phyloP scores from a whole-genome alignment of 2,329 filamentous ascomycete genomes.

The Sarocladium oryzae region DNA sequence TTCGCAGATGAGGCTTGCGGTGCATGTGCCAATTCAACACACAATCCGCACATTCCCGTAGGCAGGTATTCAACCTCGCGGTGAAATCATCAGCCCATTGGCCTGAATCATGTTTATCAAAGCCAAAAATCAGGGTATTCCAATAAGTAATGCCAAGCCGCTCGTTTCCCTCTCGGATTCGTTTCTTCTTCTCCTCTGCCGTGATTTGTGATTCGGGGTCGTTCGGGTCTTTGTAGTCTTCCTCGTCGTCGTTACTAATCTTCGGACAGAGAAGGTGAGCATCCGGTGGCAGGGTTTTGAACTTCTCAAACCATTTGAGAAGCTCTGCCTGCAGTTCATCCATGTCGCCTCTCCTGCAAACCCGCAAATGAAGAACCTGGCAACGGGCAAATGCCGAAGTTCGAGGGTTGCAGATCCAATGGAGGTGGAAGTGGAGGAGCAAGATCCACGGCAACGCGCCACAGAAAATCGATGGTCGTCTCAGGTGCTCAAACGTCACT shows the following conservation, averaged over 20 bases:
- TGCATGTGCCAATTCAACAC: conserved; percentile 68
- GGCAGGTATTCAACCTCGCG: conserved; percentile 46
- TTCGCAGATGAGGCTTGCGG: conserved; percentile 55
- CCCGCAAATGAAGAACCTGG: too few species aligned
- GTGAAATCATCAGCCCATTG: conserved; percentile 55
- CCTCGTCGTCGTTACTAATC: conserved; percentile 52
- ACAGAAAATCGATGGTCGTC: too few species aligned
- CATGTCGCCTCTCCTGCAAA: conserved; percentile 28
- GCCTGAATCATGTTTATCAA: conserved; percentile 53
- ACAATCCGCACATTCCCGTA: conserved; percentile 63
- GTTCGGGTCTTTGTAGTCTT: conserved; percentile 49
- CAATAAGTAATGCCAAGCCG: conserved; percentile 59
- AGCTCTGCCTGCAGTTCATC: conserved; percentile 33
- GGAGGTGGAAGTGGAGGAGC: too few species aligned
- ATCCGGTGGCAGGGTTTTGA: conserved; percentile 37
- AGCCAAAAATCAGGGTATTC: conserved; percentile 63
- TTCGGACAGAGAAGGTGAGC: conserved; percentile 65
- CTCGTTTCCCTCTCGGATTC: conserved; percentile 47
- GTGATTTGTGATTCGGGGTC: conserved; percentile 45
- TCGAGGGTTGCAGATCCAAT: not conserved
- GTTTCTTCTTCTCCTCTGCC: conserved; percentile 41
- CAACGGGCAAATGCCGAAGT: too few species aligned
- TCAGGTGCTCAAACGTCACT: too few species aligned
- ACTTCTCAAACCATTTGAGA: conserved; percentile 35
- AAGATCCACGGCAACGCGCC: too few species aligned